Percentiles rank a stretch among this genome's conserved stretches.
phyloP scores from a whole-genome alignment of 139 green algal genomes.

The Haematococcus lacustris region DNA sequence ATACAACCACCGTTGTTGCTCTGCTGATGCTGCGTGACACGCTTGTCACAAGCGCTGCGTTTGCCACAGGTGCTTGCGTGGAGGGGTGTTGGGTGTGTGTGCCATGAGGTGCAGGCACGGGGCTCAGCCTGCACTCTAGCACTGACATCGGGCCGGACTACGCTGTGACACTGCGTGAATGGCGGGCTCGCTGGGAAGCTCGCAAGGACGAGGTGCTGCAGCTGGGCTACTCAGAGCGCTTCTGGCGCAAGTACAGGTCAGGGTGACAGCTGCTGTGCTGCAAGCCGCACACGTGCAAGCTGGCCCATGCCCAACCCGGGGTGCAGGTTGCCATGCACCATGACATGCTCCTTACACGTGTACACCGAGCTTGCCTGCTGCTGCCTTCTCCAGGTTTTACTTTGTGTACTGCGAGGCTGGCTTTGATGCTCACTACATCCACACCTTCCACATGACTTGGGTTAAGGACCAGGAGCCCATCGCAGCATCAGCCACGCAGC shows the following conservation, averaged over 20 bases:
- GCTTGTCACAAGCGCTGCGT: too few species aligned
- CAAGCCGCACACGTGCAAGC: too few species aligned
- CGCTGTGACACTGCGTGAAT: conserved; percentile 77
- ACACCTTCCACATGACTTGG: conserved; percentile 77
- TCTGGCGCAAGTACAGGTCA: conserved; percentile 78
- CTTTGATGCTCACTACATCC: conserved; percentile 83
- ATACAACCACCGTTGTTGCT: too few species aligned
- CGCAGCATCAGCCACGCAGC: not conserved
- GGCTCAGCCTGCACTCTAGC: conserved; percentile 14
- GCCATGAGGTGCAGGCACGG: too few species aligned
- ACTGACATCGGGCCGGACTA: conserved; percentile 85
- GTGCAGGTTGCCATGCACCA: not conserved
- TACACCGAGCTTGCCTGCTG: not conserved
- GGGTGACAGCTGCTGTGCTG: not conserved
- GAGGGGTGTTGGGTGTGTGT: too few species aligned
- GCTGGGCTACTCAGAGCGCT: conserved; percentile 71
- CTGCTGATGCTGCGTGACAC: too few species aligned
- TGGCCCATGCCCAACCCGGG: too few species aligned
- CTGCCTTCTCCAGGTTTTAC: conserved; percentile 65
- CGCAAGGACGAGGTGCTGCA: conserved; percentile 28
- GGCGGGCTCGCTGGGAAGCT: conserved; percentile 52
- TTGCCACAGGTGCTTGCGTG: too few species aligned
- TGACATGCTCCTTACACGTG: too few species aligned
- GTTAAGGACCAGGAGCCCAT: conserved; percentile 32
- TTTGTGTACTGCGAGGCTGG: conserved; percentile 91